These are phyloP conservation scores for Calophaca sinica DNA, from an alignment of 306 rosid genomes.

Conservation along the genomic window DNA sequence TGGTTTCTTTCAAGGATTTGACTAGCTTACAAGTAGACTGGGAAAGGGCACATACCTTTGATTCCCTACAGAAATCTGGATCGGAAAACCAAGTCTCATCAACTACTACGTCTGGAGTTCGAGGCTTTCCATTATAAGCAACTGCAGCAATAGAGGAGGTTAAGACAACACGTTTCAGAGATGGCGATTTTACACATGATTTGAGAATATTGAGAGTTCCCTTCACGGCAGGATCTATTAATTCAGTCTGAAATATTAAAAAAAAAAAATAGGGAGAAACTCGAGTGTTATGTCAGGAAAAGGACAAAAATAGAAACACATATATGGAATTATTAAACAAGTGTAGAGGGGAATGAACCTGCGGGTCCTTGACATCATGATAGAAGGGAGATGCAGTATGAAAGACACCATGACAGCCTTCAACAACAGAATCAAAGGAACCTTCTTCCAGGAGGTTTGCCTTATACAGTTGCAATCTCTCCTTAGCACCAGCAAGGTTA, in stretches of 20 bases:
- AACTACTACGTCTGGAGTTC: constrained; percentile 45
- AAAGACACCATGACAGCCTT: constrained; percentile 64
- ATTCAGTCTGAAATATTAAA: constrained; percentile 32
- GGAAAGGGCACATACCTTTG: constrained; percentile 29
- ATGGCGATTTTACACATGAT: constrained; percentile 39
- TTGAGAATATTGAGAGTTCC: constrained; percentile 50
- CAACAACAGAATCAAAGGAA: constrained; percentile 55
- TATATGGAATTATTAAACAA: not conserved
- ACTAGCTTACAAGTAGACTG: not conserved
- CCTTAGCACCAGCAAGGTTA: constrained; percentile 65
- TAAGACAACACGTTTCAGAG: constrained; percentile 46
- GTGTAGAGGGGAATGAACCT: constrained; percentile 44
- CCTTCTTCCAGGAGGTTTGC: constrained; percentile 68
- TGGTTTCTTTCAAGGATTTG: not conserved
- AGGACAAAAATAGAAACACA: not conserved
- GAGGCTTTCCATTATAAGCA: constrained; percentile 38
- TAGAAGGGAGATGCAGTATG: constrained; percentile 64
- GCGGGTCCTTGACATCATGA: constrained; percentile 49
- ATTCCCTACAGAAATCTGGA: constrained; percentile 38
- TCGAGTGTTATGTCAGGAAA: not conserved
- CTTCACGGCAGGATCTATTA: constrained; percentile 47
- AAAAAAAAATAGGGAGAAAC: not conserved
- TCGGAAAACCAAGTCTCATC: constrained; percentile 55
- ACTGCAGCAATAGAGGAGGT: constrained; percentile 50
- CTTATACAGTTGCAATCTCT: constrained; percentile 54